These are phyloP conservation scores for Cryphonectria nitschkei DNA, from an alignment of 2,329 filamentous ascomycete genomes.

Conservation along the genomic window DNA sequence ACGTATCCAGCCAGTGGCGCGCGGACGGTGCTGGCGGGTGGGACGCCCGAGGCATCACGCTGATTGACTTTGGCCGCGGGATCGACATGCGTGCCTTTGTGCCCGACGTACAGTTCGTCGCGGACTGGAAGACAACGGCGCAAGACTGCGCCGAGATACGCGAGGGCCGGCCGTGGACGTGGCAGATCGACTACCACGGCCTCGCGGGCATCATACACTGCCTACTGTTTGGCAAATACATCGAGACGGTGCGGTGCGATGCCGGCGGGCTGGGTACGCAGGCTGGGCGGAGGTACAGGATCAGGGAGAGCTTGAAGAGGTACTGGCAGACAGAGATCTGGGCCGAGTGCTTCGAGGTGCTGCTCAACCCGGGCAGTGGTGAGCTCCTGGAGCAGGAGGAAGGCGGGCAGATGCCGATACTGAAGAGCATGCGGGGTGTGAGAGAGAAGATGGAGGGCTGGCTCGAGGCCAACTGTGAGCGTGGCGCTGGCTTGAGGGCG, in stretches of 20 bases:
- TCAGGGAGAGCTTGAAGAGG: slow-evolving; percentile 83
- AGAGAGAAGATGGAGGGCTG: slow-evolving; percentile 83
- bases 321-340: slow-evolving; percentile 98
- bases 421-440: slow-evolving; percentile 68
- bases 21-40: slow-evolving; percentile 78
- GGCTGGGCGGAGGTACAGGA: slow-evolving; percentile 70
- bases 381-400: slow-evolving; percentile 61
- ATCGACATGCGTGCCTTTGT: slow-evolving; percentile 91
- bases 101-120: slow-evolving; percentile 81
- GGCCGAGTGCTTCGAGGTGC: slow-evolving; percentile 77
- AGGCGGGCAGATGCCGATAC: slow-evolving; percentile 70
- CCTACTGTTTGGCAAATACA: slow-evolving; percentile 92
- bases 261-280: slow-evolving; percentile 58
- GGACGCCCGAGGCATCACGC: slow-evolving; percentile 75
- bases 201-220: slow-evolving; percentile 86
- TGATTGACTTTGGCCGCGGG: slow-evolving; percentile 93
- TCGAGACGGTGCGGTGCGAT: slow-evolving; percentile 72
- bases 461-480: slow-evolving; percentile 81
- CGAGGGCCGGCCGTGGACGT: slow-evolving; percentile 93
- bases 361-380: slow-evolving; percentile 77
- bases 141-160: slow-evolving; percentile 96
- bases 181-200: slow-evolving; percentile 95
- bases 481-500: slow-evolving; percentile 73
- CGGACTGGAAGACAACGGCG: slow-evolving; percentile 88
- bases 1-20: slow-evolving; percentile 68